phyloP scores from a whole-genome alignment of 2,329 filamentous ascomycete species.

The Diaporthe nobilis region DNA sequence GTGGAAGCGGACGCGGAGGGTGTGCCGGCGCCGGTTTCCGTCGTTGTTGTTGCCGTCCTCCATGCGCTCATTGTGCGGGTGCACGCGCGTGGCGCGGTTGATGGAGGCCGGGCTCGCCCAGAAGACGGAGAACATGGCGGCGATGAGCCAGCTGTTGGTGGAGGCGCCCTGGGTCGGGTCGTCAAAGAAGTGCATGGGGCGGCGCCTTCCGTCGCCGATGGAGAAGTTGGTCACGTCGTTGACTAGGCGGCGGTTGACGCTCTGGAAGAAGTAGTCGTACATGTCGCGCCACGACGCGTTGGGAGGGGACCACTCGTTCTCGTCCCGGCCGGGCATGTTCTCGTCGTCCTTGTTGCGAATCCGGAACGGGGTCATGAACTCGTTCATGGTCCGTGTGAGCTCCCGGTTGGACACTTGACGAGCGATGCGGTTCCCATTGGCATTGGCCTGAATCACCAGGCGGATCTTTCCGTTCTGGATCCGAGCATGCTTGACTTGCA shows the following conservation, averaged over 20 bases:
- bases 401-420: slow-evolving; percentile 55
- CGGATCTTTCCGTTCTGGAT: slow-evolving; percentile 62
- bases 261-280: slow-evolving; percentile 53
- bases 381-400: slow-evolving; percentile 57
- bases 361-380: slow-evolving; percentile 57
- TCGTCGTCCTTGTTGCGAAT: slow-evolving; percentile 31
- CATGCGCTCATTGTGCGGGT: slow-evolving; percentile 42
- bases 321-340: slow-evolving; percentile 30
- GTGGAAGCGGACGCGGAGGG: slow-evolving; percentile 54
- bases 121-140: slow-evolving; percentile 60
- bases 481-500: slow-evolving; percentile 55
- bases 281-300: slow-evolving; percentile 59
- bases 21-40: slow-evolving; percentile 43
- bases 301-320: slow-evolving; percentile 54
- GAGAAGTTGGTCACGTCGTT: slow-evolving; percentile 45
- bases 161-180: slow-evolving; percentile 59
- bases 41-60: slow-evolving; percentile 43
- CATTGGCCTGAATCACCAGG: slow-evolving; percentile 54
- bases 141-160: slow-evolving; percentile 59
- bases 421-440: slow-evolving; percentile 47
- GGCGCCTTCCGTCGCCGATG: slow-evolving; percentile 42
- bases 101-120: slow-evolving; percentile 59
- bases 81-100: slow-evolving; percentile 52
- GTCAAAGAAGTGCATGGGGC: slow-evolving; percentile 51
- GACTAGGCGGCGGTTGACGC: slow-evolving; percentile 50